Evolutionary conservation across 352 stramenopile species (phyloP).

Genomic region (Phytophthora ramorum): DNA sequence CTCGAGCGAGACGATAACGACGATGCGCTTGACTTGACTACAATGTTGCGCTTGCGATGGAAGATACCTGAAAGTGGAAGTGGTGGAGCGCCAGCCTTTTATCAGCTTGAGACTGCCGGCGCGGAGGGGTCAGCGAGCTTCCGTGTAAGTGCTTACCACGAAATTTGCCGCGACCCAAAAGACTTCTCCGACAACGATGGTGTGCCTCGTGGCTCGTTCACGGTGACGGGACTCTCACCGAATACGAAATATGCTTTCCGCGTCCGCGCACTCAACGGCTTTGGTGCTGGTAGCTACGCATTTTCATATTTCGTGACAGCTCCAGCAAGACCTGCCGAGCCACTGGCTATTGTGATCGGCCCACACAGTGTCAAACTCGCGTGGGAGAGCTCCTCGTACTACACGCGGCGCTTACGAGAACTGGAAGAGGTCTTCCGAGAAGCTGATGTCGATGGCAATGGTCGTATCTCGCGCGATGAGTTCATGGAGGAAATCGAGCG

Average conservation of each 20-base stretch:
- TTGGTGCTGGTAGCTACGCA: conserved; percentile 88
- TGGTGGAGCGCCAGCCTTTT: conserved; percentile 80
- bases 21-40: conserved; percentile 66
- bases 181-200: conserved; percentile 85
- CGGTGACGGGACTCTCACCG: conserved; percentile 65
- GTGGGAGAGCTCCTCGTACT: conserved; percentile 82
- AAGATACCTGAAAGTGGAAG: conserved; percentile 61
- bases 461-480: conserved; percentile 81
- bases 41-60: conserved; percentile 73
- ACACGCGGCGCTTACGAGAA: conserved; percentile 69
- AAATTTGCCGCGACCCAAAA: conserved; percentile 90
- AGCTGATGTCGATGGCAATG: conserved; percentile 76
- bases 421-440: conserved; percentile 85
- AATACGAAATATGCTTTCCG: conserved; percentile 93
- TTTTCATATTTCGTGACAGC: conserved; percentile 88
- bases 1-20: conserved; percentile 55
- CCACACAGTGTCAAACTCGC: conserved; percentile 77
- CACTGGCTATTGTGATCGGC: conserved; percentile 67
- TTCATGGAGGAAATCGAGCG: conserved; percentile 89
- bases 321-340: conserved; percentile 67
- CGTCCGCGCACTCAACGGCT: conserved; percentile 91
- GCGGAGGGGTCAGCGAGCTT: conserved; percentile 75
- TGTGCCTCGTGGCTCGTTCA: conserved; percentile 79
- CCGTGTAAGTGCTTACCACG: conserved; percentile 72
- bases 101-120: conserved; percentile 81